Conservation (phyloP, 2,329 filamentous ascomycete species). For the Pestalotiopsis sp. region DNA sequence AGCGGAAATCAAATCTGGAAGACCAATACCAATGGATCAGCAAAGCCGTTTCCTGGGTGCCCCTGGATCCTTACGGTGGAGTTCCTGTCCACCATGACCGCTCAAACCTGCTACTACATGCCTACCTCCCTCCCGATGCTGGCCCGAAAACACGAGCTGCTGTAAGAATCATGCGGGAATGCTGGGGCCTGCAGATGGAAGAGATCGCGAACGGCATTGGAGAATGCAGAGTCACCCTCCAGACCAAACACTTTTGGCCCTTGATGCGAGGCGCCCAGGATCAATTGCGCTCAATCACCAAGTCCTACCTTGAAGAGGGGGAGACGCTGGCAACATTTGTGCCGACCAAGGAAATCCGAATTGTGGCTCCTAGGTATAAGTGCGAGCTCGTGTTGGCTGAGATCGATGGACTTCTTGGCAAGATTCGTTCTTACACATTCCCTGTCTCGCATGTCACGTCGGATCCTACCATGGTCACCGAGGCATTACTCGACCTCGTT, state of each 20-base stretch:
- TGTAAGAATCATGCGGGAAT: slow-evolving; percentile 47
- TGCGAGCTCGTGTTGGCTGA: slow-evolving; percentile 38
- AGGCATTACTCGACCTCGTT: slow-evolving; percentile 36
- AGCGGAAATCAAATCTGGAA: not conserved
- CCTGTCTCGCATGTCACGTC: slow-evolving; percentile 26
- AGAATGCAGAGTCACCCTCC: slow-evolving; percentile 40
- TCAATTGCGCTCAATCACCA: slow-evolving; percentile 36
- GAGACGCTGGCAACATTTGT: slow-evolving; percentile 41
- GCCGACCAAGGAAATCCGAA: slow-evolving; percentile 31
- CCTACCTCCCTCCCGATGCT: slow-evolving; percentile 31
- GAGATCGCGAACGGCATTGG: slow-evolving; percentile 49
- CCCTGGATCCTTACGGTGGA: slow-evolving; percentile 25
- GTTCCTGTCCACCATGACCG: not conserved
- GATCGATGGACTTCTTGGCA: slow-evolving; percentile 34
- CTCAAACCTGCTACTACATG: slow-evolving; percentile 25
- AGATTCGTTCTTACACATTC: slow-evolving; percentile 26
- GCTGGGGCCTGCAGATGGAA: slow-evolving; percentile 53
- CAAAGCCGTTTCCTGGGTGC: slow-evolving; percentile 44
- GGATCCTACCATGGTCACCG: slow-evolving; percentile 17
- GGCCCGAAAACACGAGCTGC: slow-evolving; percentile 44
- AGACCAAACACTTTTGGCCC: slow-evolving; percentile 44
- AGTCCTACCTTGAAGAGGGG: slow-evolving; percentile 33
- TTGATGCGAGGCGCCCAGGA: slow-evolving; percentile 43
- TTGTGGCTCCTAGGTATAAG: slow-evolving; percentile 39
- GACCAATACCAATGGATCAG: slow-evolving; percentile 42